Evolutionary conservation across 2,329 filamentous ascomycete genomes (phyloP).

Genomic region (Penicillium vulpinum): DNA sequence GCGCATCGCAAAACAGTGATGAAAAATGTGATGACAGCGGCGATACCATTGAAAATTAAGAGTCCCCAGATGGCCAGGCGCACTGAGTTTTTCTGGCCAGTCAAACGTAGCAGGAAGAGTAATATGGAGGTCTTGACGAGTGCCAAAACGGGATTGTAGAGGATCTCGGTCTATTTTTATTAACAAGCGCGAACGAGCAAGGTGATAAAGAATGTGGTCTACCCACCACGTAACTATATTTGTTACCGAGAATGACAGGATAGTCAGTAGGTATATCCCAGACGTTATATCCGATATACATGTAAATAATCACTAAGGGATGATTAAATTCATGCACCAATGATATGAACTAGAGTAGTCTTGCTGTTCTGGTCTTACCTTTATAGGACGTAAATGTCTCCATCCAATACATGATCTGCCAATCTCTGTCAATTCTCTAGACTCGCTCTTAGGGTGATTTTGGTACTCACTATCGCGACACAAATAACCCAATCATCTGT

Average conservation of each 20-base stretch:
- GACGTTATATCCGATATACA: conserved; percentile 6
- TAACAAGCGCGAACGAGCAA: neutral
- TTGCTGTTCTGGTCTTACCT: conserved; percentile 9
- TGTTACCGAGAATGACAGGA: neutral
- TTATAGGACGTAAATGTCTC: conserved; percentile 19
- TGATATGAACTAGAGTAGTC: neutral
- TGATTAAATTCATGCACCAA: neutral
- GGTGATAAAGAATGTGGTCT: neutral
- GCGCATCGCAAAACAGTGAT: conserved; percentile 7
- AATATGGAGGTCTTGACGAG: conserved; percentile 12
- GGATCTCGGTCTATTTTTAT: conserved; percentile 4
- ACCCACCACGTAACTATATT: conserved; percentile 16
- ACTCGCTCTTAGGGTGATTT: neutral
- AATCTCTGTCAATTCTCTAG: conserved; percentile 15
- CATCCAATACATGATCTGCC: conserved; percentile 19
- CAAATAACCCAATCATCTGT: conserved; percentile 1
- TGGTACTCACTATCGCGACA: neutral
- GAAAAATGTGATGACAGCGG: conserved; percentile 4
- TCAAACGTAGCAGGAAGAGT: conserved; percentile 7
- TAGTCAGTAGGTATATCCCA: conserved; percentile 11
- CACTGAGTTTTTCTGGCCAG: conserved; percentile 8
- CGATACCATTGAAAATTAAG: conserved; percentile 1
- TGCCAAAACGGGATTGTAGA: conserved; percentile 10
- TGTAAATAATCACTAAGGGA: neutral
- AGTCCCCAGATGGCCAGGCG: conserved; percentile 7